Evolutionary conservation across 345 rosid species (phyloP), one percentile per base, ranked within the genome.

Genomic region (Salix dunnii): DNA sequence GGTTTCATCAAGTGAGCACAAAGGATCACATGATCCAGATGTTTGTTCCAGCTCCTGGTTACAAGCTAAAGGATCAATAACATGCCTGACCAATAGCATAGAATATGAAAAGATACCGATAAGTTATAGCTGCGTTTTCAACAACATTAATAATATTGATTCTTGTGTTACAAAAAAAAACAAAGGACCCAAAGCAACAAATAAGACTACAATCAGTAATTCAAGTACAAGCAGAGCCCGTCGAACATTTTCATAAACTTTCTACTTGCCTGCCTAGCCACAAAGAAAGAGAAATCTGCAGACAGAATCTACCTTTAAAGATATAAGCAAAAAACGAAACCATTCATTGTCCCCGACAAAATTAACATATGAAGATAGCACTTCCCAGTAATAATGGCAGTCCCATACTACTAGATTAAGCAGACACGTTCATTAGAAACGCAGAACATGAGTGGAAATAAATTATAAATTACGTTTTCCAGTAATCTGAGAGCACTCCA

Each of bases 1-100:
- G 63, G 91, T 80, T 77, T 96, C 99, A 77, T 93, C 98, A 74
- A 96, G 82, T 11, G 99, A 93, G 64, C 98, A 92, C 60, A 93
- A 76, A 55, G 98, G 98, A 79, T 96, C 99, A 83, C 98, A 92
- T 38, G 91, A 51, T 81, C 94, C 91, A 78, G 88, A 84, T 72
- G 81, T 66, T 67, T 88, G 70, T 71, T 82, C 30, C 63, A 89
- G 77, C 78, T 89, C 92, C 98, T 96, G 92, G 63, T 73, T 30
- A 82, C 70, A 84, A 65, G 67, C 72, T 65, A 75, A 74, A 75
- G 67, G 48, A 62, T 80, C 76, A 81, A 35, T 43, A 21, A 6
- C 27, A 69, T 76, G 38, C 21, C 30, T 18, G 36, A 62, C 31
- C 36, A 49, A 67, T 21, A 36, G 55, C 68, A 28, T 20, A 36